Conservation (phyloP, 2,329 filamentous ascomycete species). For the Colletotrichum simmondsii region DNA sequence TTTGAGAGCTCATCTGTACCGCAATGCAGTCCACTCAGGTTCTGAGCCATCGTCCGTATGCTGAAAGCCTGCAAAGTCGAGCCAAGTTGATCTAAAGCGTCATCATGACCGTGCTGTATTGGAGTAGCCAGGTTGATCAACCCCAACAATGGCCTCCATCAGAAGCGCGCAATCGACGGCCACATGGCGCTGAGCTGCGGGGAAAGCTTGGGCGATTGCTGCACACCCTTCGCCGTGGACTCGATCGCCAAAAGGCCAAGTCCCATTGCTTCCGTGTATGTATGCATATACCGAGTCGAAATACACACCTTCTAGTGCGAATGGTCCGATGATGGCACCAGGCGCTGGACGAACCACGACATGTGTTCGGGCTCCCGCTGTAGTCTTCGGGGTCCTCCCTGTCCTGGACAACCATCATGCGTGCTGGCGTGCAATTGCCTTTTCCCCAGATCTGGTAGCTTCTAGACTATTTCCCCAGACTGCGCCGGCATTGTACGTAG, state of each 20-base stretch:
- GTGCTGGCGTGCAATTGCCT: not conserved
- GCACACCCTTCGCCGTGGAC: not conserved
- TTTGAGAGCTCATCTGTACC: not conserved
- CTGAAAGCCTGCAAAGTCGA: not conserved
- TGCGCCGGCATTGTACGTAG: not conserved
- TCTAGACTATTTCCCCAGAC: constrained; percentile 24
- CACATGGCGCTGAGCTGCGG: constrained; percentile 25
- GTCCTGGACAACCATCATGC: constrained; percentile 3
- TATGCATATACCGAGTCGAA: constrained; percentile 9
- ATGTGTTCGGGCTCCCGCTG: constrained; percentile 1
- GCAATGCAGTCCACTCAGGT: not conserved
- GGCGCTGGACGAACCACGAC: constrained; percentile 5
- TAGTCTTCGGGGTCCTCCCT: not conserved
- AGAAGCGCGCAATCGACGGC: constrained; percentile 2
- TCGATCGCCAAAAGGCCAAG: not conserved
- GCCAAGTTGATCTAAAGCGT: constrained; percentile 17
- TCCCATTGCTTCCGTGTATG: not conserved
- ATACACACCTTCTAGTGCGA: not conserved
- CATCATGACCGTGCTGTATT: constrained; percentile 27
- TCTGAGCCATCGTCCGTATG: not conserved
- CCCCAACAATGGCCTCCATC: not conserved
- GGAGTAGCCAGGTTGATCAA: constrained; percentile 3
- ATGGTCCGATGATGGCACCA: constrained; percentile 25
- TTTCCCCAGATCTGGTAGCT: constrained; percentile 23
- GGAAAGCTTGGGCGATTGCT: constrained; percentile 12